A percentile compares a stretch with the other conserved stretches of the same genome.
These are phyloP conservation scores for Aeschynomene evenia DNA, from an alignment of 306 rosid species.

Conservation along the genomic window DNA sequence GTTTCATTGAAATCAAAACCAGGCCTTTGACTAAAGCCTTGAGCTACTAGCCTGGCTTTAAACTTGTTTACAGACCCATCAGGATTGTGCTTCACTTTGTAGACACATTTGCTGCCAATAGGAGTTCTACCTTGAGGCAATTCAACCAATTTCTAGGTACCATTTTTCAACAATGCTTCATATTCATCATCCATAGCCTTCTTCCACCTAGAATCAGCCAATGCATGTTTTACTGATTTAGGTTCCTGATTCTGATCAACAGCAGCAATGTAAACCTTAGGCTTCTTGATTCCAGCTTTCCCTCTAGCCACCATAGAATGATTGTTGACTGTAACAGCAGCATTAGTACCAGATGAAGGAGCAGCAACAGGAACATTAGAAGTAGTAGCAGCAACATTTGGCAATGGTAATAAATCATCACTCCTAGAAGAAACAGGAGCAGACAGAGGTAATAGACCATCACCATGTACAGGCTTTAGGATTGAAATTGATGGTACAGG, in stretches of 20 bases:
- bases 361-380: too few species aligned
- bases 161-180: neutral
- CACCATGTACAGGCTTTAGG: too few species aligned
- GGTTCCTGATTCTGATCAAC: neutral
- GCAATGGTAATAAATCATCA: too few species aligned
- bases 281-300: neutral
- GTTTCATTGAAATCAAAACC: neutral
- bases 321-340: too few species aligned
- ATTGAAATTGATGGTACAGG: too few species aligned
- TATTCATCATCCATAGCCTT: neutral
- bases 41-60: neutral
- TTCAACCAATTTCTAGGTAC: neutral
- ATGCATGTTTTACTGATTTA: neutral
- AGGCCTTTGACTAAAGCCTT: neutral
- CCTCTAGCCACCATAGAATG: neutral
- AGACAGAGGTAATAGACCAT: too few species aligned
- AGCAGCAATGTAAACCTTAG: neutral
- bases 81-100: neutral
- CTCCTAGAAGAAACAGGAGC: too few species aligned
- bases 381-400: too few species aligned
- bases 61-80: neutral
- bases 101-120: neutral
- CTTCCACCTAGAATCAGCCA: neutral
- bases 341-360: too few species aligned
- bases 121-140: neutral